Evolutionary conservation across 2,329 filamentous ascomycete species (phyloP).

Genomic region (Penicillium hesseltinei): DNA sequence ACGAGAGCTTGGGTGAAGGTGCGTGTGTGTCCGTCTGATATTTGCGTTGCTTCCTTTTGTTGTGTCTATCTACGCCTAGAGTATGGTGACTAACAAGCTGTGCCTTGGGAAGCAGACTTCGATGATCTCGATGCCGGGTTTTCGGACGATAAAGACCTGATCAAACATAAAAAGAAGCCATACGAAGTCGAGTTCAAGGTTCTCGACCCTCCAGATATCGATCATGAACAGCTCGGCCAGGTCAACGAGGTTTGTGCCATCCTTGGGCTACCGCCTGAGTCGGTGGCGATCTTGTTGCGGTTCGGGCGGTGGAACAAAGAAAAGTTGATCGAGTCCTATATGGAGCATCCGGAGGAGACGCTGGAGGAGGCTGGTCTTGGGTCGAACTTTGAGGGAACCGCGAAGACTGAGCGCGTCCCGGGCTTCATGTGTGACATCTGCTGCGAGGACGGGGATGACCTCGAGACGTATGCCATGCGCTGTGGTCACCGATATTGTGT

Average conservation of each 20-base stretch:
- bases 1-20: constrained; percentile 53
- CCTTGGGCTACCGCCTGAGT: constrained; percentile 82
- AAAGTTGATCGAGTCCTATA: constrained; percentile 88
- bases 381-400: constrained; percentile 58
- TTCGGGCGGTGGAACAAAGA: constrained; percentile 97
- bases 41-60: not conserved
- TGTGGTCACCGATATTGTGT: constrained; percentile 93
- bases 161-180: constrained; percentile 68
- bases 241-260: constrained; percentile 90
- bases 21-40: constrained; percentile 19
- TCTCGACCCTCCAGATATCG: constrained; percentile 75
- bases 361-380: constrained; percentile 82
- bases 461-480: constrained; percentile 88
- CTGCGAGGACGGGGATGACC: constrained; percentile 76
- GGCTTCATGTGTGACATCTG: constrained; percentile 94
- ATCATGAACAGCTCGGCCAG: constrained; percentile 79
- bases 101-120: constrained; percentile 46
- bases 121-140: constrained; percentile 61
- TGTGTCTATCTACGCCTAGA: not conserved
- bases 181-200: constrained; percentile 87
- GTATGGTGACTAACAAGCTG: constrained; percentile 7
- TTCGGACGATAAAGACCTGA: constrained; percentile 67
- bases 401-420: constrained; percentile 67
- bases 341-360: constrained; percentile 79
- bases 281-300: constrained; percentile 83